Evolutionary conservation across 1,139 yeast species (phyloP).

Genomic region (Magnusiomyces tetraspermus): DNA sequence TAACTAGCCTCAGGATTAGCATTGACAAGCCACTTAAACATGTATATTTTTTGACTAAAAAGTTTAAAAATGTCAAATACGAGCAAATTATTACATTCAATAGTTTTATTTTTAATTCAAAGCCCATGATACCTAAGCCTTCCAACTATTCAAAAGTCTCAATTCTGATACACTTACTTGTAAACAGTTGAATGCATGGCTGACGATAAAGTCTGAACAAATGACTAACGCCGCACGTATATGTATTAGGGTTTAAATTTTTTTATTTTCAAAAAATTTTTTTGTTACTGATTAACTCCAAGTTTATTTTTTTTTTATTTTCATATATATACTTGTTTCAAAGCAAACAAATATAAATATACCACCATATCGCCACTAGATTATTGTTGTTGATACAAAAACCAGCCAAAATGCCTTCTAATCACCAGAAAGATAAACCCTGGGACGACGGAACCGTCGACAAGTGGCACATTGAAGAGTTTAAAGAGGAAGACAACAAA

Average conservation of each 20-base stretch:
- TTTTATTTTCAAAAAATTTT: constrained; percentile 16
- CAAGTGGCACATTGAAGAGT: constrained; percentile 86
- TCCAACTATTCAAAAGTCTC: no score
- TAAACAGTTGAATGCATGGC: no score
- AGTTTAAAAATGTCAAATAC: no score
- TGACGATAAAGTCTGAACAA: no score
- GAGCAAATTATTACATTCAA: no score
- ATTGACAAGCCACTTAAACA: no score
- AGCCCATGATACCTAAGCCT: no score
- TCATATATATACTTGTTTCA: background rate
- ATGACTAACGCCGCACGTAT: constrained; percentile 30
- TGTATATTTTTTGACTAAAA: no score
- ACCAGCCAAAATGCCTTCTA: constrained; percentile 62
- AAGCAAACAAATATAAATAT: background rate
- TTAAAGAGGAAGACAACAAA: constrained; percentile 79
- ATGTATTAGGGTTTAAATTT: constrained; percentile 30
- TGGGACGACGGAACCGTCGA: constrained; percentile 97
- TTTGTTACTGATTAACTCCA: background rate
- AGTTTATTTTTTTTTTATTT: background rate
- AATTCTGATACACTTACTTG: no score
- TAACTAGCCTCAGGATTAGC: no score
- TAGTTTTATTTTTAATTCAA: no score
- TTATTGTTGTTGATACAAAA: background rate
- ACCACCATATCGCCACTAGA: background rate
- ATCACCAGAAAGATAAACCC: constrained; percentile 90